A percentile compares a stretch with the other conserved stretches of the same genome.
phyloP scores from a whole-genome alignment of 345 rosid species.

The Eucalyptus leucophloia region DNA sequence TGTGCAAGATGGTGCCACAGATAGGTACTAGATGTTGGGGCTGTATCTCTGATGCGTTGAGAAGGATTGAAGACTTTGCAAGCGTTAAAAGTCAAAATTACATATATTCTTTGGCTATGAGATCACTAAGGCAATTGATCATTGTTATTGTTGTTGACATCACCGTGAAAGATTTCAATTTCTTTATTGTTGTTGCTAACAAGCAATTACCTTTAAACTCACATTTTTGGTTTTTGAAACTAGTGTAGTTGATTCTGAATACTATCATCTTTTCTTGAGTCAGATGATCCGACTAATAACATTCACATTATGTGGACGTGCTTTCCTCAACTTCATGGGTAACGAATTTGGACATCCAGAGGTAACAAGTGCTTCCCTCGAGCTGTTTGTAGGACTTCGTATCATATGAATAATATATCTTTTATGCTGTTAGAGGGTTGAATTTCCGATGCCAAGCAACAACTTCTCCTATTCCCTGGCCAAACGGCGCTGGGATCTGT shows the following conservation, averaged over 20 bases:
- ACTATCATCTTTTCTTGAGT: slow-evolving; percentile 8
- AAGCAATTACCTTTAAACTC: background rate
- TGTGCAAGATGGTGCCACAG: background rate
- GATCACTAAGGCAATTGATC: background rate
- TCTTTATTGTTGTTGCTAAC: background rate
- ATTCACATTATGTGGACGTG: slow-evolving; percentile 68
- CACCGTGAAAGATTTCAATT: background rate
- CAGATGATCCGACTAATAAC: slow-evolving; percentile 91
- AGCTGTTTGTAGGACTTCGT: background rate
- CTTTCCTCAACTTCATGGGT: slow-evolving; percentile 96
- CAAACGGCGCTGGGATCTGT: slow-evolving; percentile 73
- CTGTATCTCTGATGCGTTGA: background rate
- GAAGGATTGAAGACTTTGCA: background rate
- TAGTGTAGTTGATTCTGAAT: background rate
- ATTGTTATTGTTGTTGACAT: background rate
- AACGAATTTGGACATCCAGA: slow-evolving; percentile 96
- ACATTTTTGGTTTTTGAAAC: background rate
- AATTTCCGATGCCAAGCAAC: slow-evolving; percentile 87
- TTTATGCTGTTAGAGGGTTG: slow-evolving; percentile 52
- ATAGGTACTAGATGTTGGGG: background rate
- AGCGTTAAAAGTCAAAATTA: background rate
- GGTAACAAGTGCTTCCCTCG: slow-evolving; percentile 18
- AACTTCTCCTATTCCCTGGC: slow-evolving; percentile 80
- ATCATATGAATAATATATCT: slow-evolving; percentile 7
- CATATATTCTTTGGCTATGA: background rate